Percentiles rank a stretch among this genome's conserved stretches.
phyloP scores from a whole-genome alignment of 441 rosid genomes.

The Croton laevigatus region DNA sequence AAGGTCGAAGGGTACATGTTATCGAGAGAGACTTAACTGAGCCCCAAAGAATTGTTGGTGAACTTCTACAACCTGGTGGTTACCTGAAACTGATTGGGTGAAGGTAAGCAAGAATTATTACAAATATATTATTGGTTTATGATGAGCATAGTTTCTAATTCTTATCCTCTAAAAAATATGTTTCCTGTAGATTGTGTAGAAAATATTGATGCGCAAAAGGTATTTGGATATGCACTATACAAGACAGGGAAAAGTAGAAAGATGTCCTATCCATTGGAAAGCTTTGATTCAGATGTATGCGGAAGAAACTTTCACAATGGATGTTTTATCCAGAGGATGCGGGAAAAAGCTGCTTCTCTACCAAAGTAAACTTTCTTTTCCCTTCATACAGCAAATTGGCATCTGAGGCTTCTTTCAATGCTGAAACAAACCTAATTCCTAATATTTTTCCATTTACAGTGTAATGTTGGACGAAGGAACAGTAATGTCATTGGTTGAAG shows the following conservation, averaged over 20 bases:
- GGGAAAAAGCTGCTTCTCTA: neutral
- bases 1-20: constrained; percentile 9
- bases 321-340: constrained; percentile 1
- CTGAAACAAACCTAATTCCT: no score
- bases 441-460: neutral
- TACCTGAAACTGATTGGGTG: constrained; percentile 19
- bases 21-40: constrained; percentile 21
- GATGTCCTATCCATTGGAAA: neutral
- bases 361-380: neutral
- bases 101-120: neutral
- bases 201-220: constrained; percentile 59
- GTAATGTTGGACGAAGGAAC: constrained; percentile 12
- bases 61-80: constrained; percentile 21
- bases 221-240: constrained; percentile 67
- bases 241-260: constrained; percentile 23
- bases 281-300: neutral
- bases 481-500: constrained; percentile 6
- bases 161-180: neutral
- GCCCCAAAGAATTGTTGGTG: constrained; percentile 24
- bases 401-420: no score
- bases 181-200: constrained; percentile 55
- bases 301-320: constrained; percentile 4
- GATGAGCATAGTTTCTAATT: neutral
- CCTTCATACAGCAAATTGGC: no score
- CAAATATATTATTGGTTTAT: no score